These are phyloP conservation scores for Cardamine chenopodiifolia DNA, from an alignment of 345 rosid genomes.

Conservation along the genomic window DNA sequence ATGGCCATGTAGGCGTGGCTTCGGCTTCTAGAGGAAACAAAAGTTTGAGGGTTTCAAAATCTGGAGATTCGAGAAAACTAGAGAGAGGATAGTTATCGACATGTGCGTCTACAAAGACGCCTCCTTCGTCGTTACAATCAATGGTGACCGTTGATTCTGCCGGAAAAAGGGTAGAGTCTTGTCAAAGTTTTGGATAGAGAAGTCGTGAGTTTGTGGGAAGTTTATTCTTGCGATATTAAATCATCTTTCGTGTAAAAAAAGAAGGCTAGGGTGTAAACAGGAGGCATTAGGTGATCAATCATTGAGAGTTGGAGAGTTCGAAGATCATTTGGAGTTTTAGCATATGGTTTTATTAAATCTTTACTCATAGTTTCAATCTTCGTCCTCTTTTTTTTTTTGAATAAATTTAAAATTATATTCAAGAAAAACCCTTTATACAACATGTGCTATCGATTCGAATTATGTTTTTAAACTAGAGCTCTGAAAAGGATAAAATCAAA, in stretches of 20 bases:
- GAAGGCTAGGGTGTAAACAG: slow-evolving; percentile 2
- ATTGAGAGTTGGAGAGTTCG: slow-evolving; percentile 19
- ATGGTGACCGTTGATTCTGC: slow-evolving; percentile 44
- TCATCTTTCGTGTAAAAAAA: slow-evolving; percentile 17
- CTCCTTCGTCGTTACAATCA: slow-evolving; percentile 53
- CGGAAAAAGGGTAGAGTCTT: slow-evolving; percentile 54
- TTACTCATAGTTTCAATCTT: neutral
- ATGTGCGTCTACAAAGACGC: slow-evolving; percentile 41
- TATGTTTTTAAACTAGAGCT: too few relatives aligned
- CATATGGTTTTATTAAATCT: slow-evolving; percentile 26
- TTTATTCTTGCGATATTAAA: neutral
- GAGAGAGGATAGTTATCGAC: slow-evolving; percentile 33
- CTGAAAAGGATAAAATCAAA: too few relatives aligned
- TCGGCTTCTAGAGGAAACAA: slow-evolving; percentile 33
- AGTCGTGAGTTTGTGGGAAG: slow-evolving; percentile 34
- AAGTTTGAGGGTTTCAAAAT: neutral
- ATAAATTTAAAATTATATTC: too few relatives aligned
- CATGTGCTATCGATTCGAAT: too few relatives aligned
- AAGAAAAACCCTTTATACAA: too few relatives aligned
- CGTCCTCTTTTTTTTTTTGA: too few relatives aligned
- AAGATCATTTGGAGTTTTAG: slow-evolving; percentile 19
- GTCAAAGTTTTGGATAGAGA: slow-evolving; percentile 50
- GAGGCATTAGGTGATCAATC: slow-evolving; percentile 1
- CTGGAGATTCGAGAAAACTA: slow-evolving; percentile 35
- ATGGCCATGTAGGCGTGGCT: neutral